These are phyloP conservation scores for Hanseniaspora valbyensis DNA, from an alignment of 805 yeast genomes.

Conservation along the genomic window DNA sequence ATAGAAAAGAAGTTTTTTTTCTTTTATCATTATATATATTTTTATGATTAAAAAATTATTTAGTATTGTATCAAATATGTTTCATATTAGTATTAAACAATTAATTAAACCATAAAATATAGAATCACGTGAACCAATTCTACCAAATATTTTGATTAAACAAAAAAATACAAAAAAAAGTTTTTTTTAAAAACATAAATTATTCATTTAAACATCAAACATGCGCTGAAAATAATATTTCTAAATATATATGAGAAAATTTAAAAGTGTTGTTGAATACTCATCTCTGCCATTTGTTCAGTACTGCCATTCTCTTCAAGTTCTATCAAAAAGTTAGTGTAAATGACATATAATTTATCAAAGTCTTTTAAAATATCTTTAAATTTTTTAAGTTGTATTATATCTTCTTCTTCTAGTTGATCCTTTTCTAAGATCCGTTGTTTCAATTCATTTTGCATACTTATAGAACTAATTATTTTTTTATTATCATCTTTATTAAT, in stretches of 20 bases:
- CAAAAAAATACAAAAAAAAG: no score
- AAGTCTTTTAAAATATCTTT: slow-evolving; percentile 12
- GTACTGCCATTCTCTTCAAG: background rate
- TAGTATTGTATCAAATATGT: background rate
- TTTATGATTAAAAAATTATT: background rate
- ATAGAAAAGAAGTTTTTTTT: no score
- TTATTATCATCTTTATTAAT: slow-evolving; percentile 4
- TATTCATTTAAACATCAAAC: no score
- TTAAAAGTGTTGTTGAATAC: background rate
- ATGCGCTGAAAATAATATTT: no score
- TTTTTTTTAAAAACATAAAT: no score
- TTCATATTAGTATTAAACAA: no score
- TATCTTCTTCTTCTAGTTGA: background rate
- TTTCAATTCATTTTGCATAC: slow-evolving; percentile 10
- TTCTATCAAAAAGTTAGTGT: background rate
- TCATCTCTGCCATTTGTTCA: background rate
- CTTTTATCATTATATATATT: no score
- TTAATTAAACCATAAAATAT: background rate
- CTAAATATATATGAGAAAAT: background rate
- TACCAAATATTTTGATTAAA: no score
- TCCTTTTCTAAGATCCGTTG: background rate
- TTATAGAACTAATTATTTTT: slow-evolving; percentile 1
- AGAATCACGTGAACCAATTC: no score
- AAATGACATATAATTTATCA: slow-evolving; percentile 8
- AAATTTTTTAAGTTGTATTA: background rate